Base-by-base conservation (phyloP, 805 yeast genomes). In the Kodamaea hsintzibuensis region DNA sequence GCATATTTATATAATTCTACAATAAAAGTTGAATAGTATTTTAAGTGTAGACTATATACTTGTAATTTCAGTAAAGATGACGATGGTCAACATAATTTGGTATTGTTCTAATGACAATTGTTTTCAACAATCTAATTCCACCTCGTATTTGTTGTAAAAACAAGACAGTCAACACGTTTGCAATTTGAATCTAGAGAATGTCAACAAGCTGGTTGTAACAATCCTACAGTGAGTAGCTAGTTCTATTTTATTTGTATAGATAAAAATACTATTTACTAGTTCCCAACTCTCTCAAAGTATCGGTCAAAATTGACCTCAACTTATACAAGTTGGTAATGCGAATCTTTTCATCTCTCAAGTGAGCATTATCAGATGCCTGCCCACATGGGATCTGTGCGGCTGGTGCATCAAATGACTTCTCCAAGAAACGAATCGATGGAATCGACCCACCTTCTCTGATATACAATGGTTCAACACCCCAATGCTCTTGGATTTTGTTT, bases 301-400 rank as follows among this genome's bases (percentile, higher is more conserved):
- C 82, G 19, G 77, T 69, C 53, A 89, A 69, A 17, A 93, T 85
- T 30, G 77, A 78, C 55, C 91, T 82, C 56, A 93, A 80, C 55
- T 87, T 89, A 63, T 85, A 83, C 62, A 92, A 77, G 64, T 93
- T 93, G 39, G 85, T 75, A 19, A 93, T 82, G 53, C 98, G 75
- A 47, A 93, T 68, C 57, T 95, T 81, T 70, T 93, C 99, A 65
- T 95, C 88, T 63, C 86, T 84, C 62, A 93, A 79, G 74, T 93
- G 99, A 1, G 98, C 98, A 63, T 91, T 90, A 68, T 95, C 98
- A 43, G 95, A 84, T 1, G 93, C 82, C 72, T 93, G 99, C 0
- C 98, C 99, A 65, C 98, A 91, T 1, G 99, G 98, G 35, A 95
- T 82, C 69, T 95, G 98, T 0, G 93, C 96, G 1, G 97, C 98